Percentiles rank a stretch among this genome's conserved stretches.
Conservation (phyloP, 371 early-diverging fungal genomes). For the Actinomucor elegans region DNA sequence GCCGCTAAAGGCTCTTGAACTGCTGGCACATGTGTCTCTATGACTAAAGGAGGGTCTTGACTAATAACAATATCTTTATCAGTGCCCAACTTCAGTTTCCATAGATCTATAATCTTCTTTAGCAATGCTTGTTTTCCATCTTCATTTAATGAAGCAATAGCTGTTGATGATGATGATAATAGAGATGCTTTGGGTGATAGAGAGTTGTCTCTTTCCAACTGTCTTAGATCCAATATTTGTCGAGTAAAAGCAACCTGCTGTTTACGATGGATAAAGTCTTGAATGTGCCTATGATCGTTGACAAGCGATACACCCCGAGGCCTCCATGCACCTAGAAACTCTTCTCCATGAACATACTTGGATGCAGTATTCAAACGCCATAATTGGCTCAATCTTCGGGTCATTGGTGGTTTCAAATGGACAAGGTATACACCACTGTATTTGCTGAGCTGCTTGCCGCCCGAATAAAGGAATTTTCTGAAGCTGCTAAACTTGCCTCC, state of each 20-base stretch:
- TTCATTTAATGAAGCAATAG: slow-evolving; percentile 5
- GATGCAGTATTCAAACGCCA: slow-evolving; percentile 78
- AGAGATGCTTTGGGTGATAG: background rate
- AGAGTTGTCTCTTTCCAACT: background rate
- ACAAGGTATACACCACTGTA: slow-evolving; percentile 58
- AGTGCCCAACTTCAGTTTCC: slow-evolving; percentile 48
- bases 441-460: slow-evolving; percentile 40
- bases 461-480: slow-evolving; percentile 29
- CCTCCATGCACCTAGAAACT: slow-evolving; percentile 71
- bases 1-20: slow-evolving; percentile 21
- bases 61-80: slow-evolving; percentile 57
- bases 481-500: slow-evolving; percentile 35
- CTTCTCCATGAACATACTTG: slow-evolving; percentile 86
- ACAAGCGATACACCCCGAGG: slow-evolving; percentile 77
- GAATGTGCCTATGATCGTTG: slow-evolving; percentile 54
- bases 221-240: slow-evolving; percentile 30
- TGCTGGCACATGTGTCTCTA: background rate
- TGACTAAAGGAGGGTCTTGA: slow-evolving; percentile 42
- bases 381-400: slow-evolving; percentile 56
- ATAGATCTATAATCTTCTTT: slow-evolving; percentile 43
- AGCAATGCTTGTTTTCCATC: slow-evolving; percentile 28
- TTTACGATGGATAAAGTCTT: slow-evolving; percentile 32
- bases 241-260: slow-evolving; percentile 51
- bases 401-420: slow-evolving; percentile 59
- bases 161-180: slow-evolving; percentile 29